Evolutionary conservation across 768 basidiomycete genomes (phyloP), one percentile per base, ranked within the genome.

Genomic region (Guyanaporus albipodus): DNA sequence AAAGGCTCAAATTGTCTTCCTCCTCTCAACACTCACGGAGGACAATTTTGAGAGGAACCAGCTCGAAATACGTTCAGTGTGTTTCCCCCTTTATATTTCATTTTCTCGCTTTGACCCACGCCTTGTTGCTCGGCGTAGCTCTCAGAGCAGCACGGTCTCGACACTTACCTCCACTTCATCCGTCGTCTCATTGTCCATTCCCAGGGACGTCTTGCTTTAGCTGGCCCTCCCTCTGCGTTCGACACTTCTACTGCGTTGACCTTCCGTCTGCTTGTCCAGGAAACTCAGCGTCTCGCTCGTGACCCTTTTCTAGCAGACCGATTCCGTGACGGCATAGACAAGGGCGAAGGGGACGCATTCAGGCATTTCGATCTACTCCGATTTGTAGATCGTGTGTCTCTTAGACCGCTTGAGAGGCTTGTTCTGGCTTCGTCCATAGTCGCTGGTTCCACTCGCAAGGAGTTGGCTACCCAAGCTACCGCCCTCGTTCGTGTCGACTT

Each of bases 111-210:
- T 38, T 6, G 27, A 40, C 48, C 38, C 55, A 56, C 52, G 49
- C 38, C 34, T 45, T 52, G 27, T 50, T 43, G 50, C 41, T 49
- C 39, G 61, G 39, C 57, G 38, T 69, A 98, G 95, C 82, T 98
- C 60, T 90, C 91, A 54, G 93, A 97, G 66, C 89, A 93, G 63
- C 92, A 98, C 78, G 93, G 94, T 48, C 78, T 92, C 59, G 94
- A 96, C 70, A 96, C 93, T 48, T 96, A 97, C 71, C 80, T 92
- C 53, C 94, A 99, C 70, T 96, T 96, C 74, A 90, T 99, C 56
- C 90, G 94, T 52, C 87, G 95, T 53, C 86, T 96, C 68, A 90
- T 97, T 63, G 82, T 87, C 43, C 88, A 91, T 57, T 90, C 91
- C 19, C 85, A 88, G 69, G 72, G 79, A 40, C 79, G 88, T 50